Evolutionary conservation across 176 grass and related monocot species (phyloP), one percentile per base, ranked within the genome.

Genomic region (Dendrocalamus sinicus): DNA sequence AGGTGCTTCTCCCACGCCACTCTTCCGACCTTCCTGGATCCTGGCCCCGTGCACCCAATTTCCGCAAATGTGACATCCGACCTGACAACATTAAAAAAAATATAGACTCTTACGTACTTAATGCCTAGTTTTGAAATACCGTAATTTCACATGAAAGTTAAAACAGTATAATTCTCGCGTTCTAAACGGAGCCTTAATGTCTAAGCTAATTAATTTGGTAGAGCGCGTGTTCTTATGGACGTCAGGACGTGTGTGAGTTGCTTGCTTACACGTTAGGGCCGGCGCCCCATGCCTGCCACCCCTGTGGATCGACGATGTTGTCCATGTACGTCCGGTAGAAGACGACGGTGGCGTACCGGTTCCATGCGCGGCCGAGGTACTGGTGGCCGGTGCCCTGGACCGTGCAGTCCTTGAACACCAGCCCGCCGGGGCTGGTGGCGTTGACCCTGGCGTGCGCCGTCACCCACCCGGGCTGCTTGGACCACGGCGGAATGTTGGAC

Each of bases 321-420:
- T 12, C 41, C 88, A 97, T 92, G 22, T 9, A 12, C 37, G 85
- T 73, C 6, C 41, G 47, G 72, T 91, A 91, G 76, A 97, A 97
- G 6, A 97, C 68, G 32, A 93, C 92, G 17, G 90, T 86, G 6
- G 95, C 77, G 48, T 81, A 81, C 12, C 45, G 3, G 13, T 89
- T 92, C 95, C 95, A 97, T 0, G 95, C 81, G 71, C 89, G 90
- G 30, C 95, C 95, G 12, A 97, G 86, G 63, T 86, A 92, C 9
- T 69, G 67, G 14, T 22, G 68, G 6, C 86, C 88, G 0, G 83
- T 70, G 8, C 76, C 84, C 0, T 0, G 9, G 57, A 94, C 14
- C 13, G 19, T 26, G 79, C 94, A 89, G 57, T 71, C 15, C 79
- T 82, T 85, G 79, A 97, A 94, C 22, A 97, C 89, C 12, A 90